A percentile compares a stretch with the other conserved stretches of the same genome.
These are phyloP conservation scores for Polychaeton citri DNA, from an alignment of 2,329 filamentous ascomycete genomes.

Conservation along the genomic window DNA sequence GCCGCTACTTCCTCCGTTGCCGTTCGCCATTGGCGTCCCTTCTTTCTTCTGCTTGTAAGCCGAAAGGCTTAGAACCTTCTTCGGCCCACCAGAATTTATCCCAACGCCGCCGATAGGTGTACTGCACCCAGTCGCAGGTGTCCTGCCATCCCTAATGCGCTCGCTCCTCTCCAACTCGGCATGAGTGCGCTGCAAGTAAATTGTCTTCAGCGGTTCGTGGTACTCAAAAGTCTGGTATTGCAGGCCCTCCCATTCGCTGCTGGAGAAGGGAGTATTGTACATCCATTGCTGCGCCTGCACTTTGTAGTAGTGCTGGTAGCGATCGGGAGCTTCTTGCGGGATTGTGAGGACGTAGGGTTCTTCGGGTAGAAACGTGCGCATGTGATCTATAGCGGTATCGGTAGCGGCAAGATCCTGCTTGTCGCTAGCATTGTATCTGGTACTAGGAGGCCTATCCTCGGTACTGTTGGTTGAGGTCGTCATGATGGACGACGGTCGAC, in stretches of 20 bases:
- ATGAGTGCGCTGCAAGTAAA: slow-evolving; percentile 15
- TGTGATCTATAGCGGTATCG: slow-evolving; percentile 29
- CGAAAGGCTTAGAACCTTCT: slow-evolving; percentile 49
- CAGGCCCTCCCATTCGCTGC: slow-evolving; percentile 40
- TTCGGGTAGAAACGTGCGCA: slow-evolving; percentile 26
- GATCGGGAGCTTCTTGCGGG: slow-evolving; percentile 28
- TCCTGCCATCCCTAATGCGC: not conserved
- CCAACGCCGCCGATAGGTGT: not conserved
- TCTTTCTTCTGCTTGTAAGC: slow-evolving; percentile 47
- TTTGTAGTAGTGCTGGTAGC: slow-evolving; percentile 24
- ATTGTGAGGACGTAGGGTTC: slow-evolving; percentile 35
- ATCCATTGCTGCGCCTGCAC: slow-evolving; percentile 28
- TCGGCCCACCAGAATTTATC: slow-evolving; percentile 19
- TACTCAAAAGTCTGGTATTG: slow-evolving; percentile 51
- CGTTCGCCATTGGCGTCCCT: slow-evolving; percentile 20
- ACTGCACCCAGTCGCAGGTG: not conserved
- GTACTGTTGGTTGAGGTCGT: slow-evolving; percentile 9
- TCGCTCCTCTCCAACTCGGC: not conserved
- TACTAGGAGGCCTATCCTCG: slow-evolving; percentile 1
- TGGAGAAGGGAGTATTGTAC: slow-evolving; percentile 38
- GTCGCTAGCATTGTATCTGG: slow-evolving; percentile 7
- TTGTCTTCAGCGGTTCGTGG: slow-evolving; percentile 36
- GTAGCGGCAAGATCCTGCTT: slow-evolving; percentile 25
- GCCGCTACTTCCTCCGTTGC: slow-evolving; percentile 3
- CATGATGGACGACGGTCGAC: not conserved